Percentiles rank a stretch among this genome's conserved stretches.
Evolutionary conservation across 768 basidiomycete species (phyloP).

Genomic region (Ramaria rubella): DNA sequence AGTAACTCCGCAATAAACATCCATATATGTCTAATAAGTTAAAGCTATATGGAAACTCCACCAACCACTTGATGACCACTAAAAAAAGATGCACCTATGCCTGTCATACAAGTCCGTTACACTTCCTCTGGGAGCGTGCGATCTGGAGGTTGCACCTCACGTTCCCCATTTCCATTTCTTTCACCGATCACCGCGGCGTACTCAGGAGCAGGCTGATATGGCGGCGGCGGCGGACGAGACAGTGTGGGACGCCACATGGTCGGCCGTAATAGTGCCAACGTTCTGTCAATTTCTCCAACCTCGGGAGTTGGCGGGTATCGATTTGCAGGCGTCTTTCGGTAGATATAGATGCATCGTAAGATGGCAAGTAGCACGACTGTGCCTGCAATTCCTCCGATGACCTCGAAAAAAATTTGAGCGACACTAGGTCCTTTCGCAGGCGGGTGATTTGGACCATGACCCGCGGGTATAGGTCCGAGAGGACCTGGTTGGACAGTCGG

Average conservation of each 20-base stretch:
- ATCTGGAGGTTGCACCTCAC: not conserved
- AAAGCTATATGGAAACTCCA: not conserved
- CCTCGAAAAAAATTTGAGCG: conserved; percentile 8
- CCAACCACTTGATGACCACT: not conserved
- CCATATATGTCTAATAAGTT: not conserved
- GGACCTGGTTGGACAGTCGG: not conserved
- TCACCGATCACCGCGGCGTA: conserved; percentile 8
- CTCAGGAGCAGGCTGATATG: conserved; percentile 9
- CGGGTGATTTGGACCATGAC: not conserved
- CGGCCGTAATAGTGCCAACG: conserved; percentile 1
- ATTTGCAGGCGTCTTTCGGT: conserved; percentile 5
- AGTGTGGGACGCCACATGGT: not conserved
- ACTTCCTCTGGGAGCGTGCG: not conserved
- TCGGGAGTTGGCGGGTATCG: conserved; percentile 1
- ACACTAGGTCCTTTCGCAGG: not conserved
- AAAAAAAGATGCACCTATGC: not conserved
- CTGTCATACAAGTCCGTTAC: not conserved
- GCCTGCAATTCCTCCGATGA: conserved; percentile 3
- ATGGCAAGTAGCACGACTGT: conserved; percentile 4
- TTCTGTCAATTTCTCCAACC: conserved; percentile 2
- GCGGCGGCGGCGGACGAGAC: conserved; percentile 4
- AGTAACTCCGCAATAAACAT: not conserved
- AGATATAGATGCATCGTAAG: conserved; percentile 7
- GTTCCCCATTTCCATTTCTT: not conserved
- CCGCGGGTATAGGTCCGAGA: not conserved